Conservation (phyloP, 2,329 filamentous ascomycete genomes). For the Aspergillus spinulosporus region DNA sequence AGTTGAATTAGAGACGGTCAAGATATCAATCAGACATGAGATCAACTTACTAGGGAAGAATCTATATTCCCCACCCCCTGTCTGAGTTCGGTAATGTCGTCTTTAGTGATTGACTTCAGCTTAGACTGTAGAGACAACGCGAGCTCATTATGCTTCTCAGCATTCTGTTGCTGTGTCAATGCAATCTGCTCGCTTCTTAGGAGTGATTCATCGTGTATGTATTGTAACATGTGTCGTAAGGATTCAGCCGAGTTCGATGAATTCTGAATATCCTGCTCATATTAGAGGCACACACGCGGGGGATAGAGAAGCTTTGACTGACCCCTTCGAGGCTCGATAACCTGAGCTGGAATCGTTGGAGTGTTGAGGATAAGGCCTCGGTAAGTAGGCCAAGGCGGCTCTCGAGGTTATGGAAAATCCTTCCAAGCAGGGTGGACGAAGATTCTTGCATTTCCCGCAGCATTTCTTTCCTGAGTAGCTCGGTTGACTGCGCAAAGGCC, state of each 20-base stretch:
- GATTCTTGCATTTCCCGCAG: conserved; percentile 35
- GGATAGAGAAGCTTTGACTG: neutral
- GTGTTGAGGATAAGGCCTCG: conserved; percentile 21
- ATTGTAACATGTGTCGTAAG: conserved; percentile 29
- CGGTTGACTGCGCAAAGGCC: conserved; percentile 35
- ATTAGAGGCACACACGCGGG: conserved; percentile 5
- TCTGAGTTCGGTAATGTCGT: conserved; percentile 32
- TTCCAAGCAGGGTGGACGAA: conserved; percentile 27
- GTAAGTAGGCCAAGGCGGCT: conserved; percentile 24
- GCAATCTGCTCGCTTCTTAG: conserved; percentile 30
- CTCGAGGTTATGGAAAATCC: conserved; percentile 30
- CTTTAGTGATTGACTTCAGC: conserved; percentile 33
- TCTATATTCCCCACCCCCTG: conserved; percentile 35
- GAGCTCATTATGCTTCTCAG: conserved; percentile 30
- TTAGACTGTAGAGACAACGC: conserved; percentile 34
- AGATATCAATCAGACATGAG: neutral
- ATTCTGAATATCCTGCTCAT: conserved; percentile 33
- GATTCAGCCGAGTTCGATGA: conserved; percentile 26
- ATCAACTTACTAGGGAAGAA: conserved; percentile 34
- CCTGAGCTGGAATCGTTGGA: conserved; percentile 24
- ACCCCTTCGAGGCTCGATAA: conserved; percentile 28
- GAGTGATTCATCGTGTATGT: conserved; percentile 31
- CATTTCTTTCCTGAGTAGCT: conserved; percentile 33
- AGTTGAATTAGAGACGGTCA: neutral
- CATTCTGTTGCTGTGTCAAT: conserved; percentile 29